Conservation (phyloP, 495 filamentous ascomycete genomes). For the Talaromyces proteolyticus region DNA sequence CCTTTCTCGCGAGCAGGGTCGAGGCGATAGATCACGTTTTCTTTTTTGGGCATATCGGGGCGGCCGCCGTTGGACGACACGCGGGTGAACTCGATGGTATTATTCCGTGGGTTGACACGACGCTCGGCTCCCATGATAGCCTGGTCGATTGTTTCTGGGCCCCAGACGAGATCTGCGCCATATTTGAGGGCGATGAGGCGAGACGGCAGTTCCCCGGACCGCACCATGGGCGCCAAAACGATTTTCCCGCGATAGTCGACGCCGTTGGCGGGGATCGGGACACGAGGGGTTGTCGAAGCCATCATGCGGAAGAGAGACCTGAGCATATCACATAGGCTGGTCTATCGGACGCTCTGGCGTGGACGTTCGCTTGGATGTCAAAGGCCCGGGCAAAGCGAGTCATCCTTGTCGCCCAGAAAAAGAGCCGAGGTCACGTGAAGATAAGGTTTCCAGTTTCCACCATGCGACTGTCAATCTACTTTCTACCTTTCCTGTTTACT, state of each 20-base stretch:
- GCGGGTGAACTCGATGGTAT: conserved; percentile 77
- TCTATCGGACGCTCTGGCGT: no score
- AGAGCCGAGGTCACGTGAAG: conserved; percentile 15
- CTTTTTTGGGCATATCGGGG: conserved; percentile 43
- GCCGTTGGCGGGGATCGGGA: conserved; percentile 80
- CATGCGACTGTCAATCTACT: no score
- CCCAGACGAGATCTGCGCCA: conserved; percentile 96
- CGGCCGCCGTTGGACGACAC: conserved; percentile 58
- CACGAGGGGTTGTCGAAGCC: conserved; percentile 47
- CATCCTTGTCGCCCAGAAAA: no score
- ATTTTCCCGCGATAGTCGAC: conserved; percentile 91
- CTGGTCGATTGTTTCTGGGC: conserved; percentile 89
- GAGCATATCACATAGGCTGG: conserved; percentile 33
- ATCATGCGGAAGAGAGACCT: conserved; percentile 43
- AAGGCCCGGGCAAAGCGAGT: no score
- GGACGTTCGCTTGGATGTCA: no score
- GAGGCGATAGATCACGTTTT: conserved; percentile 76
- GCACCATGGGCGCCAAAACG: conserved; percentile 96
- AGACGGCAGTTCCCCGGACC: conserved; percentile 88
- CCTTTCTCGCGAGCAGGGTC: conserved; percentile 68
- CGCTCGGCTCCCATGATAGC: conserved; percentile 81
- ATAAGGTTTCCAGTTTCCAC: no score
- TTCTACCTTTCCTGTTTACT: no score
- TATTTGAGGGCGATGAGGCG: conserved; percentile 85
- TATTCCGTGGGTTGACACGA: conserved; percentile 64